Evolutionary conservation across 257 asterid genomes (phyloP), one percentile per base, ranked within the genome.

Genomic region (Schizonepeta tenuifolia): DNA sequence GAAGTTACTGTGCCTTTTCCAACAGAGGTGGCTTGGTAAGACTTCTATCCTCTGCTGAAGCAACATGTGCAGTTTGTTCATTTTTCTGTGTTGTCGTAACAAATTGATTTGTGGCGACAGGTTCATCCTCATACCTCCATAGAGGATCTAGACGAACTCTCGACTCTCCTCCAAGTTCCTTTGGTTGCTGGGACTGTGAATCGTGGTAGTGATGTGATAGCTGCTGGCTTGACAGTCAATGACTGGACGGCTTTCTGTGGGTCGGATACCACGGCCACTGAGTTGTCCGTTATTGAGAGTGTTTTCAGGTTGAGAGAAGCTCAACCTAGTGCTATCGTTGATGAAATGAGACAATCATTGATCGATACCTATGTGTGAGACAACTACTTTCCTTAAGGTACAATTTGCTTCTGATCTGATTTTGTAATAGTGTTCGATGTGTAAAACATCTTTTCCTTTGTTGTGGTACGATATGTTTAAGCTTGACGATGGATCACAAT

Each of bases 211-310:
- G 96, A 88, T 73, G 97, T 88, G 43, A 78, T 93, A 51, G 96
- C 82, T 56, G 96, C 93, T 22, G 98, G 97, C 40, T 66, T 93
- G 86, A 73, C 81, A 0, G 97, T 89, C 9, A 93, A 90, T 58
- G 97, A 93, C 79, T 92, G 97, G 97, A 84, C 96, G 0, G 98
- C 93, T 2, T 93, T 93, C 77, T 90, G 97, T 59, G 98, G 97
- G 13, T 86, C 96, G 2, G 96, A 89, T 77, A 93, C 98, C 1
- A 93, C 98, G 67, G 98, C 97, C 33, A 90, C 98, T 0, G 98
- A 93, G 83, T 60, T 90, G 70, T 86, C 95, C 2, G 96, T 93
- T 6, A 81, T 90, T 9, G 96, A 90, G 82, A 87, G 83, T 1
- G 93, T 90, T 17, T 51, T 51, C 57, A 51, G 17, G 28, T 51